Percentiles rank a stretch among this genome's conserved stretches.
These are phyloP conservation scores for Ogataea neopini DNA, from an alignment of 805 yeast genomes.

Conservation along the genomic window DNA sequence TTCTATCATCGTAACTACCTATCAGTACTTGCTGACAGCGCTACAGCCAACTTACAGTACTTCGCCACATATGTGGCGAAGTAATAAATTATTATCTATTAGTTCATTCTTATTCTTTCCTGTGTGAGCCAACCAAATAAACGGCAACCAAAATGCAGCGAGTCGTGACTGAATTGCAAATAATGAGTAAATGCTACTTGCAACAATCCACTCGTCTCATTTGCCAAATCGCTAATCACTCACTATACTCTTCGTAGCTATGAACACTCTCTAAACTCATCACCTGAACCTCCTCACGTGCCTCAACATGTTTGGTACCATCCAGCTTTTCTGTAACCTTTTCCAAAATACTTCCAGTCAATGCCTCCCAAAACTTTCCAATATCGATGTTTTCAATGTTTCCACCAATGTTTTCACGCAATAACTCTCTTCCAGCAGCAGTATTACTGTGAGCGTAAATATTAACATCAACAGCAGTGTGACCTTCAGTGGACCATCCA, in stretches of 20 bases:
- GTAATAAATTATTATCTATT: not conserved
- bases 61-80: not conserved
- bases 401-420: conserved; percentile 59
- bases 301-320: conserved; percentile 46
- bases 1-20: not conserved
- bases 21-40: not conserved
- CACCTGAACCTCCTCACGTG: conserved; percentile 7
- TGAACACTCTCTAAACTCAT: not conserved
- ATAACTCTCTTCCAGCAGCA: conserved; percentile 40
- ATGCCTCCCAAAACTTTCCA: conserved; percentile 67
- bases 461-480: conserved; percentile 93
- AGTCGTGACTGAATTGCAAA: too few relatives aligned
- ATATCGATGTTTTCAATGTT: conserved; percentile 86
- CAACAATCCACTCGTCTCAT: too few relatives aligned
- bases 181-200: too few relatives aligned
- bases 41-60: not conserved
- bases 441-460: conserved; percentile 78
- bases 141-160: too few relatives aligned
- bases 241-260: not conserved
- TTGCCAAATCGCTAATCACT: too few relatives aligned
- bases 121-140: not conserved
- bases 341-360: conserved; percentile 48
- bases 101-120: not conserved
- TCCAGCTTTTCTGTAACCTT: conserved; percentile 50
- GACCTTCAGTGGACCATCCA: conserved; percentile 98